These are phyloP conservation scores for Taphrina flavorubra DNA, from an alignment of 1,139 yeast species.

Conservation along the genomic window DNA sequence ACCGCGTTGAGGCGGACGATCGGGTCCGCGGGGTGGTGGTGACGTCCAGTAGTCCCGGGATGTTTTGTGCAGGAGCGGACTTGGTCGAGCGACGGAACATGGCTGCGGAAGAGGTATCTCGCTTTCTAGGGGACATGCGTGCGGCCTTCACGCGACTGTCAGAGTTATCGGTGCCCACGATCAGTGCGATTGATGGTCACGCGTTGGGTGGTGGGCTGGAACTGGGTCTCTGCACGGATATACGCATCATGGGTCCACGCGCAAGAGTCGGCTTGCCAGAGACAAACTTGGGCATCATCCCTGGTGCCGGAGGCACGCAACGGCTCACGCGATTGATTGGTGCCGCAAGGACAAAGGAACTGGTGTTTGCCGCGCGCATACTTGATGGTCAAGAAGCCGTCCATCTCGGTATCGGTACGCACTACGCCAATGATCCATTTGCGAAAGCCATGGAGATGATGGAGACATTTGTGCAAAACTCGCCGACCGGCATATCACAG, in stretches of 20 bases:
- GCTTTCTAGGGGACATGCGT: slow-evolving; percentile 29
- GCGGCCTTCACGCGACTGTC: slow-evolving; percentile 17
- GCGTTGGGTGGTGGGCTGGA: slow-evolving; percentile 38
- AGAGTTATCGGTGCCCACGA: slow-evolving; percentile 21
- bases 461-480: slow-evolving; percentile 25
- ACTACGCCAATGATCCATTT: slow-evolving; percentile 12
- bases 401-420: slow-evolving; percentile 6
- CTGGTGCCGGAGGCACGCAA: slow-evolving; percentile 39
- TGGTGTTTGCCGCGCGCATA: slow-evolving; percentile 32
- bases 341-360: slow-evolving; percentile 25
- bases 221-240: slow-evolving; percentile 30
- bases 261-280: slow-evolving; percentile 33
- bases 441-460: slow-evolving; percentile 18
- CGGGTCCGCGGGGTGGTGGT: slow-evolving; percentile 28
- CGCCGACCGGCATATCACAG: slow-evolving; percentile 27
- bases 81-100: slow-evolving; percentile 33
- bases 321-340: slow-evolving; percentile 34
- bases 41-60: slow-evolving; percentile 11
- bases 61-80: slow-evolving; percentile 41
- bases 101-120: slow-evolving; percentile 20
- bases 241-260: slow-evolving; percentile 27
- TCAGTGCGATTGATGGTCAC: slow-evolving; percentile 31
- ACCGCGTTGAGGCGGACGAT: neutral
- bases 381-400: slow-evolving; percentile 21
- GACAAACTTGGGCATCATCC: slow-evolving; percentile 37